phyloP scores from a whole-genome alignment of 2,329 filamentous ascomycete species.

The Fonsecaea monophora region DNA sequence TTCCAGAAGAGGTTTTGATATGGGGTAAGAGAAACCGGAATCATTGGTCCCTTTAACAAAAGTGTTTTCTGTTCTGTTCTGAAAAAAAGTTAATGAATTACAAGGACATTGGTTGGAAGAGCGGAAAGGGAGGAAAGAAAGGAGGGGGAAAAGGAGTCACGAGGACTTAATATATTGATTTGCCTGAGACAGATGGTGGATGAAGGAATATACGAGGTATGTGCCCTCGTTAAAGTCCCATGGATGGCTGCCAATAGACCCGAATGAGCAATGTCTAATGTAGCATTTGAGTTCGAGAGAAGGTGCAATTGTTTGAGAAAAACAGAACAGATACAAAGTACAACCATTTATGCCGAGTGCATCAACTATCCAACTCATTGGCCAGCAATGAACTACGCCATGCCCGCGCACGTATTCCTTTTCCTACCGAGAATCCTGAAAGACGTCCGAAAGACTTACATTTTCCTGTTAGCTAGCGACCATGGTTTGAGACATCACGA shows the following conservation, averaged over 20 bases:
- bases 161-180: too few relatives aligned
- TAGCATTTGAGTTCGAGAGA: neutral
- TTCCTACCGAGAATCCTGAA: neutral
- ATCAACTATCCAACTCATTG: neutral
- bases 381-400: neutral
- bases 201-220: too few relatives aligned
- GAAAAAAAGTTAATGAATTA: too few relatives aligned
- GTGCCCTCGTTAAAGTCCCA: too few relatives aligned
- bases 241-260: too few relatives aligned
- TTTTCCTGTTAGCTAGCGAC: neutral
- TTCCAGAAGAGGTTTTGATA: neutral
- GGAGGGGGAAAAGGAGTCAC: too few relatives aligned
- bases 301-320: neutral
- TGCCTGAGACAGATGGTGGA: too few relatives aligned
- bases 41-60: too few relatives aligned
- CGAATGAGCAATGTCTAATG: too few relatives aligned
- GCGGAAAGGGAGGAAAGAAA: too few relatives aligned
- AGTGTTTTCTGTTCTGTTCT: too few relatives aligned
- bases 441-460: neutral
- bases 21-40: constrained; percentile 14
- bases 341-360: neutral
- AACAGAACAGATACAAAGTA: neutral
- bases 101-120: too few relatives aligned
- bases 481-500: neutral
- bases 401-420: neutral